phyloP scores from a whole-genome alignment of 148 eudicot genomes.

The Selenicereus undatus region DNA sequence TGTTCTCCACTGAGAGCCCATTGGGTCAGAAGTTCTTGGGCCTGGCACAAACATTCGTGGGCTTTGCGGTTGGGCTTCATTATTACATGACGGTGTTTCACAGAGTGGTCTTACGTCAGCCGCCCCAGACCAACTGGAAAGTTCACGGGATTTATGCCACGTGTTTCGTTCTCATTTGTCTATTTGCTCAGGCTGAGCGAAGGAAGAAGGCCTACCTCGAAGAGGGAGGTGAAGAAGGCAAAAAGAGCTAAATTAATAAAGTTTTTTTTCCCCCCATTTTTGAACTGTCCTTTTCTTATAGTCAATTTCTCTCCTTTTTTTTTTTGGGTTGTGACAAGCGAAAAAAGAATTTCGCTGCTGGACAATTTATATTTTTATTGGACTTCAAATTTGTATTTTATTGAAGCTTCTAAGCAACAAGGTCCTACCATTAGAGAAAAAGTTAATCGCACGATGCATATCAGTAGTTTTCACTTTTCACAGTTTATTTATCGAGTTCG shows the following conservation, averaged over 20 bases:
- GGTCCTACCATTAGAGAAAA: neutral
- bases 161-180: slow-evolving; percentile 78
- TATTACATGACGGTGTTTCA: slow-evolving; percentile 89
- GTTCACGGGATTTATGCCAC: slow-evolving; percentile 83
- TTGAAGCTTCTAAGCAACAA: neutral
- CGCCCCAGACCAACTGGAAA: slow-evolving; percentile 81
- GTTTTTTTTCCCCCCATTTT: neutral
- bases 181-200: slow-evolving; percentile 62
- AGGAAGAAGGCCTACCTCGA: slow-evolving; percentile 78
- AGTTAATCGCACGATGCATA: neutral
- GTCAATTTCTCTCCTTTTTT: neutral
- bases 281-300: neutral
- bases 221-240: slow-evolving; percentile 73
- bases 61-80: slow-evolving; percentile 85
- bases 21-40: slow-evolving; percentile 60
- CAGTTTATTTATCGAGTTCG: neutral
- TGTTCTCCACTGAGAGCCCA: slow-evolving; percentile 67
- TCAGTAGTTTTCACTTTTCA: neutral
- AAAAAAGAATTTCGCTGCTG: neutral
- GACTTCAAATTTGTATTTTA: neutral
- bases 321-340: neutral
- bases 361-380: neutral
- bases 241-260: slow-evolving; percentile 39
- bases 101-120: slow-evolving; percentile 66
- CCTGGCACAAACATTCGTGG: slow-evolving; percentile 77